Evolutionary conservation across 257 asterid genomes (phyloP).

Genomic region (Nicotiana noctiflora): DNA sequence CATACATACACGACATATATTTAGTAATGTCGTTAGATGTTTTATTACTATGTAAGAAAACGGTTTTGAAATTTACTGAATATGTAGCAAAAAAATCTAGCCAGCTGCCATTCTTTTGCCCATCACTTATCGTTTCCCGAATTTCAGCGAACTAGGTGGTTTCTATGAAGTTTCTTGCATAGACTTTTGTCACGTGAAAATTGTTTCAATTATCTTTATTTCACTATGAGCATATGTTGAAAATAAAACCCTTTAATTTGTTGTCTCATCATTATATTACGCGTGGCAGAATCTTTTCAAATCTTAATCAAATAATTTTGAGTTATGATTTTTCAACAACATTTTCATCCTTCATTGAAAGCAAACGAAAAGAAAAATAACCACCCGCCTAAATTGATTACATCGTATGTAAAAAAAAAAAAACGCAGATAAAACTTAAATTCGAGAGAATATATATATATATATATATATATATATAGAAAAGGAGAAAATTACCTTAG

Average conservation of each 20-base stretch:
- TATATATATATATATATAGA: not conserved
- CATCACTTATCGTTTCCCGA: not conserved
- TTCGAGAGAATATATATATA: not conserved
- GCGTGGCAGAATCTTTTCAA: not conserved
- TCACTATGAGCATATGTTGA: not conserved
- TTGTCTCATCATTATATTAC: not conserved
- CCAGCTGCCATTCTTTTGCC: not conserved
- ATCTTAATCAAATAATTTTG: not conserved
- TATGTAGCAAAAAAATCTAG: constrained; percentile 1
- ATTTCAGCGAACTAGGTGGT: not conserved
- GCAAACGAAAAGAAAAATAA: not conserved
- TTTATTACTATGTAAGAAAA: not conserved
- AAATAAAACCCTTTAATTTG: not conserved
- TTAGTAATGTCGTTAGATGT: not conserved
- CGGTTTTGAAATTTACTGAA: not conserved
- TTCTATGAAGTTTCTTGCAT: constrained; percentile 27
- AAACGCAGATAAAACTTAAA: not conserved
- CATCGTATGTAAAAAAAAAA: not conserved
- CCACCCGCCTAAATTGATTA: not conserved
- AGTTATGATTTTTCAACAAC: not conserved
- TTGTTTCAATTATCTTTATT: not conserved
- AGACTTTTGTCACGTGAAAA: constrained; percentile 17
- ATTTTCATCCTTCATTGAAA: not conserved
- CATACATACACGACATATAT: too few relatives aligned
- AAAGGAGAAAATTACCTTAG: constrained; percentile 40